A percentile compares a stretch with the other conserved stretches of the same genome.
These are phyloP conservation scores for Cyclotella distinguenda DNA, from an alignment of 108 stramenopile species.

Conservation along the genomic window DNA sequence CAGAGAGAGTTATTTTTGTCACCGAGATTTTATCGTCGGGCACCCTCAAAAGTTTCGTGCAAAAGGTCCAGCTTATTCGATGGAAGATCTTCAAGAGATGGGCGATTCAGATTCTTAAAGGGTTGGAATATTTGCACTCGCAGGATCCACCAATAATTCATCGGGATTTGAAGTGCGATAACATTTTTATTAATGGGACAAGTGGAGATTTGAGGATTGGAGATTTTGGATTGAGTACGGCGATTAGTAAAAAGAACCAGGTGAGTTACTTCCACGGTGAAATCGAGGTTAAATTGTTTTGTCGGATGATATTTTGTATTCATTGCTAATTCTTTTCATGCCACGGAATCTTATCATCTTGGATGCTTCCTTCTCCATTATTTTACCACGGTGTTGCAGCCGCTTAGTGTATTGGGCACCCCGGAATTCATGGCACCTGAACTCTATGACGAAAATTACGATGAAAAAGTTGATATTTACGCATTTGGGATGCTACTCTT, in stretches of 20 bases:
- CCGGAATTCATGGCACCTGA: conserved; percentile 99
- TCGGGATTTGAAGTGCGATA: conserved; percentile 96
- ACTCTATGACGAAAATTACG: conserved; percentile 95
- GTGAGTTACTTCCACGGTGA: conserved; percentile 10
- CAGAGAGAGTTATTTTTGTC: conserved; percentile 91
- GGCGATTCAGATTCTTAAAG: conserved; percentile 94
- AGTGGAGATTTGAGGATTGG: conserved; percentile 97
- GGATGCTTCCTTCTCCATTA: background rate
- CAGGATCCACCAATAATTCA: conserved; percentile 98
- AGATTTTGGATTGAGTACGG: conserved; percentile 95
- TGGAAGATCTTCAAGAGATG: conserved; percentile 97
- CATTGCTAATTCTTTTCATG: too few species aligned
- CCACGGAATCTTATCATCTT: too few species aligned
- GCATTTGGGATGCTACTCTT: conserved; percentile 98
- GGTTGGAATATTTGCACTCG: conserved; percentile 93
- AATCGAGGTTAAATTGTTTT: background rate
- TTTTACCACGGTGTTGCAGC: conserved; percentile 30
- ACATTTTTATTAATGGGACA: conserved; percentile 98
- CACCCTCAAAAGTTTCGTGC: conserved; percentile 89
- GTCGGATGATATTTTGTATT: background rate
- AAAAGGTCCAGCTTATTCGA: conserved; percentile 94
- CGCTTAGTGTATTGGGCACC: conserved; percentile 91
- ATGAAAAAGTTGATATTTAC: conserved; percentile 98
- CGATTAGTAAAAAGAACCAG: conserved; percentile 79
- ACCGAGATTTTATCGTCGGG: conserved; percentile 96